phyloP scores from a whole-genome alignment of 2,329 filamentous ascomycete genomes.

The Colletotrichum sublineola region DNA sequence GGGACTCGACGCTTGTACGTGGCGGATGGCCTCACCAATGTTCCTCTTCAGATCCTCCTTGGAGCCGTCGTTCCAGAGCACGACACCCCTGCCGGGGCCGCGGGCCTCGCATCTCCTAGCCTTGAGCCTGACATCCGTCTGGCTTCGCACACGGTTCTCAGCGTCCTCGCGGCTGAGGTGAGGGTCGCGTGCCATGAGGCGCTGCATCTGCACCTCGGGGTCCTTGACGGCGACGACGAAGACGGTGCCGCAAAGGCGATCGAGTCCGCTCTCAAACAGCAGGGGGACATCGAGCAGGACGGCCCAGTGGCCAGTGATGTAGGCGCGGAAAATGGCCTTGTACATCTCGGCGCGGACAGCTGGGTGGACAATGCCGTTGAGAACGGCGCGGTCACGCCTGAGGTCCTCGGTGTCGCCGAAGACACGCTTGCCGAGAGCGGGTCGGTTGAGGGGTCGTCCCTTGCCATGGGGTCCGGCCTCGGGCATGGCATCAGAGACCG shows the following conservation, averaged over 20 bases:
- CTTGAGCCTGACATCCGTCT: conserved; percentile 89
- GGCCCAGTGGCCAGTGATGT: conserved; percentile 84
- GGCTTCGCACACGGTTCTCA: conserved; percentile 85
- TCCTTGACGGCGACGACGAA: conserved; percentile 89
- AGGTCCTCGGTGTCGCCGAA: conserved; percentile 84
- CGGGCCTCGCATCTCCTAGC: conserved; percentile 79
- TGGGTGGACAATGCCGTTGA: conserved; percentile 94
- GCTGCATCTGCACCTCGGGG: conserved; percentile 83
- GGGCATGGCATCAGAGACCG: conserved; percentile 64
- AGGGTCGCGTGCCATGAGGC: conserved; percentile 80
- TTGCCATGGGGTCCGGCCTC: conserved; percentile 69
- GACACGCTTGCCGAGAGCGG: conserved; percentile 85
- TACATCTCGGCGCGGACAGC: conserved; percentile 89
- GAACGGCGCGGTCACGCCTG: conserved; percentile 77
- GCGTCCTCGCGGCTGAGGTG: conserved; percentile 90
- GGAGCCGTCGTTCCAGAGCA: conserved; percentile 91
- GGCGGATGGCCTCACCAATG: conserved; percentile 74
- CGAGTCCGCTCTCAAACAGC: conserved; percentile 89
- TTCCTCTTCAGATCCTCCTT: conserved; percentile 77
- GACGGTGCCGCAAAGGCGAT: conserved; percentile 86
- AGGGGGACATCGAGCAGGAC: conserved; percentile 94
- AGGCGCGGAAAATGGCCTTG: conserved; percentile 77
- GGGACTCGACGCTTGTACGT: conserved; percentile 74
- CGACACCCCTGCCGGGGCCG: conserved; percentile 75
- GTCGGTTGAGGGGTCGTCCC: conserved; percentile 84